Base-by-base conservation (phyloP, 345 rosid species). In the Eucalyptus globulus region DNA sequence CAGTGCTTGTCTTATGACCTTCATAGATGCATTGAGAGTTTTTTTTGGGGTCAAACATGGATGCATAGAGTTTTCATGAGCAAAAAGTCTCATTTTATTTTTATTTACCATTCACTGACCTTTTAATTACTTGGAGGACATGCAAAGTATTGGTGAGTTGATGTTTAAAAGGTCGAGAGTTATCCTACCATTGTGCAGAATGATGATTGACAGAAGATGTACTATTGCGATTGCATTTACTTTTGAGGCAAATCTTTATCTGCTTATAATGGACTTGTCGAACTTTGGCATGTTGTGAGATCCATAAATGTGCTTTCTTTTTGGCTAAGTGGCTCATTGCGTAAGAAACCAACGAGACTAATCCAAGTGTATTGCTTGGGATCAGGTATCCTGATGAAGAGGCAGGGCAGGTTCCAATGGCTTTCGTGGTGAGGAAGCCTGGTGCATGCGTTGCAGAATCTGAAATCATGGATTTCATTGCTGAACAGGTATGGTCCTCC, bases 321-420 rank as follows among this genome's bases (percentile, higher is more conserved):
- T 3, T 43, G 76, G 76, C 37, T n/a, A 65, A 65, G 76, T 65
- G 40, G 72, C 72, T 62, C 31, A 60, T 60, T 6, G 9, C 21
- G 11, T 65, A 65, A 65, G 34, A 6, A 65, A n/a, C 37, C 37
- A n/a, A 65, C 40, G 2, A 15, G 86, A 81, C 86, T 81, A 34
- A 60, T 65, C 40, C 76, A 65, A 14, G 76, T 62, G 37, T 8
- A 14, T n/a, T 50, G 72, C 53, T 50, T 76, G 87, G 44, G 14
- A 27, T 88, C 93, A 96, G 98, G 88, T 96, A 94, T 65, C 98
- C 99, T 10, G 99, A 97, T 89, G 98, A 95, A 94, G 99, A 95
- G 88, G 98, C 98, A 58, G 98, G 99, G 29, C 92, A 97, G 93
- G 94, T 97, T 88, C 99, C 99, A 31, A 97, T 97, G 98, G 99